Base-by-base conservation (phyloP, 2,329 filamentous ascomycete genomes). In the Clonostachys solani region DNA sequence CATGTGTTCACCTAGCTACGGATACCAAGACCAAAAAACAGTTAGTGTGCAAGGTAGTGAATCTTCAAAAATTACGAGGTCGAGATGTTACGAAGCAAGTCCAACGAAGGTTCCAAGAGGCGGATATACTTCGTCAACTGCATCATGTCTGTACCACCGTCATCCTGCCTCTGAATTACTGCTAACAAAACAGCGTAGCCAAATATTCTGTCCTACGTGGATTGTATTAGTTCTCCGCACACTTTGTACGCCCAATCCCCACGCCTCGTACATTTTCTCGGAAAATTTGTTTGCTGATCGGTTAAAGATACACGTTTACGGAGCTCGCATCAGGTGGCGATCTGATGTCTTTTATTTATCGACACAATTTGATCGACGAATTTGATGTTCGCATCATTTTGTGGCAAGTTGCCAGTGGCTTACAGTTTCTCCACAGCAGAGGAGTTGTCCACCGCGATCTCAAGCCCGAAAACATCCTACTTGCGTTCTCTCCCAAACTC, bases 21-120 rank as follows among this genome's bases (percentile, higher is more conserved):
- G 73, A 87, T 15, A 60, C 67, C 19, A 61, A 60, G 7, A 78
- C 75, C 1, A 69, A 73, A 36, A 73, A 72, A 47, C 86, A 89
- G 55, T 53, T 88, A 17, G 84, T 84, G 12, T 90, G 86, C 68
- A 89, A 90, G 56, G 63, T 88, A 9, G 68, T 87, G 45, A 68
- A 78, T 46, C 56, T 86, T 3, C 66, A 68, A 33, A 29, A 29
- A 10, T 4, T 29, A 10, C 23, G 23, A 9, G 23, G 23, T 29
- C 23, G 23, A 10, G 53, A 53, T 6, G 44, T 65, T 5, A 51
- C 54, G 46, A 57, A 46, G 41, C 58, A 52, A 47, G 57, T 55
- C n/a, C 49, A 48, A 33, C 68, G 68, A 8, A 66, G 73, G 44
- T 56, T 73, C 33, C 69, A 74, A 49, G 78, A 82, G 56, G 68